A percentile compares a stretch with the other conserved stretches of the same genome.
phyloP scores from a whole-genome alignment of 2,329 filamentous ascomycete genomes.

The Sporothrix globosa region DNA sequence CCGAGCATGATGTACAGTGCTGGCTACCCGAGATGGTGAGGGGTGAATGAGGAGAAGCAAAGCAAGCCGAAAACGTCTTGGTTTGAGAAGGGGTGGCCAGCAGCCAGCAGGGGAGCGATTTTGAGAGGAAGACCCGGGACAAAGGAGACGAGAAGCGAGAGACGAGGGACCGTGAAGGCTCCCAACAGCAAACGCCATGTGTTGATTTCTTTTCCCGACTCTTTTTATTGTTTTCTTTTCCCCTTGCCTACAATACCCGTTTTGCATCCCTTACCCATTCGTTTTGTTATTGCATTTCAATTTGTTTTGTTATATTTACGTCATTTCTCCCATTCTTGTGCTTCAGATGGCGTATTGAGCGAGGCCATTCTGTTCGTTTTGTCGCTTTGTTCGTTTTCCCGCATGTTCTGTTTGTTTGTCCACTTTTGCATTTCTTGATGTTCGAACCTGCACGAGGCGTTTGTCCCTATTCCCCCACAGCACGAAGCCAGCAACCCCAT shows the following conservation, averaged over 20 bases:
- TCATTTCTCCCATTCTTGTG: background rate
- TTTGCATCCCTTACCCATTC: constrained; percentile 2
- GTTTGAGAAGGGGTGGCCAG: background rate
- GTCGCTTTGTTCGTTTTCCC: background rate
- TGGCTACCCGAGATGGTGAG: constrained; percentile 69
- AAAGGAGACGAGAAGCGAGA: constrained; percentile 24
- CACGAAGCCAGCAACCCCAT: background rate
- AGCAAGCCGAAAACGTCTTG: background rate
- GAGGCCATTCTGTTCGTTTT: background rate
- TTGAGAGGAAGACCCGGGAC: constrained; percentile 27
- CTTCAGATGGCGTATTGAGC: constrained; percentile 27
- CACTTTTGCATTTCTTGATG: background rate
- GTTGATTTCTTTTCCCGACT: constrained; percentile 17
- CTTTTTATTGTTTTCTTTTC: constrained; percentile 23
- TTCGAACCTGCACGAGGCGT: constrained; percentile 28
- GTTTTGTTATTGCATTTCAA: background rate
- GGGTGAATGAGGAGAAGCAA: constrained; percentile 40
- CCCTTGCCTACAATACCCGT: constrained; percentile 22
- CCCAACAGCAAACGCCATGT: constrained; percentile 30
- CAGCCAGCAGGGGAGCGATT: constrained; percentile 17
- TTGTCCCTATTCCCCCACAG: constrained; percentile 22
- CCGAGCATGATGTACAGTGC: constrained; percentile 80
- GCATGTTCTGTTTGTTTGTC: background rate
- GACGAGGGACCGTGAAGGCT: constrained; percentile 28
- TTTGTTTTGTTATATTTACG: background rate